A percentile compares a stretch with the other conserved stretches of the same genome.
phyloP scores from a whole-genome alignment of 495 filamentous ascomycete species.

The Neurospora terricola region DNA sequence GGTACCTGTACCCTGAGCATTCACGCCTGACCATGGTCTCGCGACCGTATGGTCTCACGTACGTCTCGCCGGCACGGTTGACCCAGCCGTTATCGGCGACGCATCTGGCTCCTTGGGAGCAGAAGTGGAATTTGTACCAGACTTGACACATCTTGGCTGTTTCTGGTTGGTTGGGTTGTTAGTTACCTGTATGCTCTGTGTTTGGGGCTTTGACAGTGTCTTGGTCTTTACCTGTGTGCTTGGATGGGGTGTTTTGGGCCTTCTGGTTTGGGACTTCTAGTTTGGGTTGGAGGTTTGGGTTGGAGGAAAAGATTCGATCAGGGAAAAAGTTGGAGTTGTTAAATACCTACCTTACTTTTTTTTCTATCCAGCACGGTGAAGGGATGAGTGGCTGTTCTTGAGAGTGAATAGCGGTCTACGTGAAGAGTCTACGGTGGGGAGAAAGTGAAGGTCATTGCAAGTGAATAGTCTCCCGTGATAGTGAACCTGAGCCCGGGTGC shows the following conservation, averaged over 20 bases:
- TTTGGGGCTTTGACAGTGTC: background rate
- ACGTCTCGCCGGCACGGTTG: background rate
- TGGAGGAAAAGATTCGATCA: background rate
- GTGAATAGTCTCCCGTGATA: background rate
- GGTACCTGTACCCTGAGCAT: background rate
- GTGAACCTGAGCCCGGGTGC: background rate
- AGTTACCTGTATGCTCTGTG: background rate
- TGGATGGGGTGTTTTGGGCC: background rate
- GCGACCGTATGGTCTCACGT: background rate
- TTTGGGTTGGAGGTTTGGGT: background rate
- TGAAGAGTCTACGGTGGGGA: background rate
- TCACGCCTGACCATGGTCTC: background rate
- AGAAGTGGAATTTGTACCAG: background rate
- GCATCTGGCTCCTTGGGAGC: background rate
- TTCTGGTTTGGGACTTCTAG: background rate
- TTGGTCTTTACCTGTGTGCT: background rate
- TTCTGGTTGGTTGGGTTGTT: background rate
- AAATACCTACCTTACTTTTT: background rate
- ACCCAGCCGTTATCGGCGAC: background rate
- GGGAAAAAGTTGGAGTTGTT: background rate
- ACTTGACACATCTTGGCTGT: background rate
- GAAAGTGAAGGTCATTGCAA: background rate
- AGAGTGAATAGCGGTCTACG: background rate
- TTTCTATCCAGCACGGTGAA: background rate
- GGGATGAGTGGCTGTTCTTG: background rate